Evolutionary conservation across 2,329 filamentous ascomycete species (phyloP), one percentile per base, ranked within the genome.

Genomic region (Torrubiella hemipterigena): DNA sequence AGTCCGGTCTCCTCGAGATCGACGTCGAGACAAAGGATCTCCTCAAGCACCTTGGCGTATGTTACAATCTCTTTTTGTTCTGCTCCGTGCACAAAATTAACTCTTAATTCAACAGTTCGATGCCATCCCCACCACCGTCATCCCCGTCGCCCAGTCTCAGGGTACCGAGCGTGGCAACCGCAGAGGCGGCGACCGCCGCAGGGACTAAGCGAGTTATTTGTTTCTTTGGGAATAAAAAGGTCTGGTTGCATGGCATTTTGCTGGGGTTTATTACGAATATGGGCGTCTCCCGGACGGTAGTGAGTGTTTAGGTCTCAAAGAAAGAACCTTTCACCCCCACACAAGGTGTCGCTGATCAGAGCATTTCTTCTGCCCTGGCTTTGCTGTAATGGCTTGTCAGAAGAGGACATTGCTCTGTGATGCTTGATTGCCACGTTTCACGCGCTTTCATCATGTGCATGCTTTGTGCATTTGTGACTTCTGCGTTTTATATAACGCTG

Each of bases 1-100:
- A 96, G 72, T 81, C 69, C 58, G 91, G 91, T 56, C 80, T 87
- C 65, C 76, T 98, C 54, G 89, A 96, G 53, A 82, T 94, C 57
- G 91, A 98, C 62, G 67, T 75, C 63, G 91, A 98, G 73, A 98
- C 91, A 63, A 96, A 95, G 81, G 91, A 96, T 59, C 73, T 98
- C 53, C 77, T 98, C 59, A 98, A 98, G 84, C 84, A 81, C 74
- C 76, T 98, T 54, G 91, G 91, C 65, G 87, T 95, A 89, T 54
- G 87, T 87, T 54, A 24, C 26, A 8, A 11, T 26, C 22, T 24
- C 26, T 29, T 18, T 19, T 20, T 17, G 23, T 6, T 7, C 16
- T 7, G 13, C 1, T 21, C 6, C 3, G 27, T 8, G 7, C 9
- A 8, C n/a, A 19, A 61, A 47, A 37, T 19, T 15, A 12, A 16